A percentile compares a stretch with the other conserved stretches of the same genome.
Conservation (phyloP, 441 rosid species). For the Rhodomyrtus psidioides region DNA sequence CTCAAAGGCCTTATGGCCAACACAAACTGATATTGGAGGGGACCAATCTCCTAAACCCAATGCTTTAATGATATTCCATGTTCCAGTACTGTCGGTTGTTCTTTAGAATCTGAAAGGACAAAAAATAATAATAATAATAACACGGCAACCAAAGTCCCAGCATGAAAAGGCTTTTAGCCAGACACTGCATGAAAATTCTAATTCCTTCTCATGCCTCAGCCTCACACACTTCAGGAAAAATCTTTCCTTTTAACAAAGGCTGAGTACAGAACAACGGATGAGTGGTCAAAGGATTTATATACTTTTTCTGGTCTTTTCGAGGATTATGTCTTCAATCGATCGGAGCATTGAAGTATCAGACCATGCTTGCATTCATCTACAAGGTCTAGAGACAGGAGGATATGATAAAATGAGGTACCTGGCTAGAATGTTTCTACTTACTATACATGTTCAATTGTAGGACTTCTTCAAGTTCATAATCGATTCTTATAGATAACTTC, state of each 20-base stretch:
- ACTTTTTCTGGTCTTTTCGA: neutral
- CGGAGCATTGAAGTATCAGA: neutral
- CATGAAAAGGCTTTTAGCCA: neutral
- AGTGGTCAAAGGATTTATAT: neutral
- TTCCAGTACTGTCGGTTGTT: neutral
- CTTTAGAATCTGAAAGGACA: neutral
- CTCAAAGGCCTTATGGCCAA: neutral
- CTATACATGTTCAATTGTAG: neutral
- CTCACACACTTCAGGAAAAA: neutral
- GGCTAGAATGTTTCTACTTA: neutral
- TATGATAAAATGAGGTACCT: neutral
- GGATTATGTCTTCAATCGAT: neutral
- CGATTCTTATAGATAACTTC: neutral
- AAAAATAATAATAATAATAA: neutral
- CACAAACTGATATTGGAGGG: neutral
- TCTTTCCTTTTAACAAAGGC: neutral
- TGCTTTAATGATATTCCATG: constrained; percentile 3
- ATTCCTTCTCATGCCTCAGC: neutral
- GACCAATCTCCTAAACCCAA: neutral
- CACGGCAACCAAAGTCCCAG: neutral
- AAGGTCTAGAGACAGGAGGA: neutral
- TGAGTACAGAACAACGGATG: neutral
- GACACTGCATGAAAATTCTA: neutral
- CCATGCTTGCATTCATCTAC: neutral
- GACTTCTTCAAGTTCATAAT: neutral